Evolutionary conservation across 331 rosid species (phyloP).

Genomic region (Ulmus americana): DNA sequence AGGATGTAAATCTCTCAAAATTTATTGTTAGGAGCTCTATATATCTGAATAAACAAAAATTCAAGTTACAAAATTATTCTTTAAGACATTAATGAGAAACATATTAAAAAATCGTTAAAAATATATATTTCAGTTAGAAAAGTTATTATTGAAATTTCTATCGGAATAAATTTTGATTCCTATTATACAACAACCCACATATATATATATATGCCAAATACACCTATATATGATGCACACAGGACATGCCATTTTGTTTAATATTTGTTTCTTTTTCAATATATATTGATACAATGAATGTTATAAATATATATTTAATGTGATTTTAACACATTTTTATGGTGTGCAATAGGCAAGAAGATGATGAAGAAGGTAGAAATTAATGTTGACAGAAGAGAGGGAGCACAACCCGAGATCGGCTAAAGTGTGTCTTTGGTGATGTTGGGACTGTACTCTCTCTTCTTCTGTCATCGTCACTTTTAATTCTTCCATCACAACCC

Average conservation of each 20-base stretch:
- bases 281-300: not conserved
- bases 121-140: too few relatives aligned
- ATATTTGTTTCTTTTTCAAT: too few relatives aligned
- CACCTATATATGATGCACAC: not conserved
- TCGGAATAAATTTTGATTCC: too few relatives aligned
- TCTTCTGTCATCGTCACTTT: slow-evolving; percentile 48
- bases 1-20: too few relatives aligned
- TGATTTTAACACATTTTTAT: not conserved
- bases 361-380: slow-evolving; percentile 15
- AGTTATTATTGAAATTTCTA: too few relatives aligned
- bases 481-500: not conserved
- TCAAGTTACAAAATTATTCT: too few relatives aligned
- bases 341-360: not conserved
- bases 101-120: too few relatives aligned
- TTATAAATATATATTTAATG: not conserved
- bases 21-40: too few relatives aligned
- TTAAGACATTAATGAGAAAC: too few relatives aligned
- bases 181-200: too few relatives aligned
- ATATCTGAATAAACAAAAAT: too few relatives aligned
- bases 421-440: slow-evolving; percentile 36
- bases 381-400: slow-evolving; percentile 81
- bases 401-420: slow-evolving; percentile 55
- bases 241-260: not conserved
- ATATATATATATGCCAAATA: not conserved
- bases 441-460: slow-evolving; percentile 64